Percentiles rank a stretch among this genome's conserved stretches.
phyloP scores from a whole-genome alignment of 2,329 filamentous ascomycete species.

The Calonectria naviculata region DNA sequence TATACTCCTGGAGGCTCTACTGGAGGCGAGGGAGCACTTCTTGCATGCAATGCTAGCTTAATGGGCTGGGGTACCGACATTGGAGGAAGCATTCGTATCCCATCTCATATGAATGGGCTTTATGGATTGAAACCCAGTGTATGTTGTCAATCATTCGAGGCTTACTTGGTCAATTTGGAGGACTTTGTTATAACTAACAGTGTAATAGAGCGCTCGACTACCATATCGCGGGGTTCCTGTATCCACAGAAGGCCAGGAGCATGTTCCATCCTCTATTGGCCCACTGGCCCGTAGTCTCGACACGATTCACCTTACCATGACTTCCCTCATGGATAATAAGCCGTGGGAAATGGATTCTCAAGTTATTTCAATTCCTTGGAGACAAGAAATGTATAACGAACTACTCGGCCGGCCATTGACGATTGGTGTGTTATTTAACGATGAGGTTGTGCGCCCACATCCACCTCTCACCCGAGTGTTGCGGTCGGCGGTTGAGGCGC shows the following conservation, averaged over 20 bases:
- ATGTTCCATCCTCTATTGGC: slow-evolving; percentile 71
- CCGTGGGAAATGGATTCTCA: slow-evolving; percentile 67
- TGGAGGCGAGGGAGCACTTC: slow-evolving; percentile 35
- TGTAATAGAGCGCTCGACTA: slow-evolving; percentile 61
- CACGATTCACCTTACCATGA: slow-evolving; percentile 61
- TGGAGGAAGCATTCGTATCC: slow-evolving; percentile 42
- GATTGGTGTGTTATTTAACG: slow-evolving; percentile 62
- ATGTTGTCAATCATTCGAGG: background rate
- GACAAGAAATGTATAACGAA: slow-evolving; percentile 54
- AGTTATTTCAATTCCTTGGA: slow-evolving; percentile 66
- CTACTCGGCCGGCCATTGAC: slow-evolving; percentile 56
- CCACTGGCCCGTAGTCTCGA: slow-evolving; percentile 61
- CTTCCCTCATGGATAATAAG: slow-evolving; percentile 55
- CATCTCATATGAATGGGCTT: slow-evolving; percentile 37
- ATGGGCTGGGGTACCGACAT: slow-evolving; percentile 40
- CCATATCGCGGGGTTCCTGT: slow-evolving; percentile 70
- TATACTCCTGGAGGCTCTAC: slow-evolving; percentile 43
- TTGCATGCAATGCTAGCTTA: slow-evolving; percentile 32
- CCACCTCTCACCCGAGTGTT: slow-evolving; percentile 61
- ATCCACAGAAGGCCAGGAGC: slow-evolving; percentile 72
- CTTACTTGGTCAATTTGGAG: background rate
- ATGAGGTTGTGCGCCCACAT: slow-evolving; percentile 67
- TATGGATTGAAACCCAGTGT: slow-evolving; percentile 43
- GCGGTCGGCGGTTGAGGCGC: slow-evolving; percentile 45
- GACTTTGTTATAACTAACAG: fast-evolving